Conservation (phyloP, 768 basidiomycete species). For the Mycena maculata region DNA sequence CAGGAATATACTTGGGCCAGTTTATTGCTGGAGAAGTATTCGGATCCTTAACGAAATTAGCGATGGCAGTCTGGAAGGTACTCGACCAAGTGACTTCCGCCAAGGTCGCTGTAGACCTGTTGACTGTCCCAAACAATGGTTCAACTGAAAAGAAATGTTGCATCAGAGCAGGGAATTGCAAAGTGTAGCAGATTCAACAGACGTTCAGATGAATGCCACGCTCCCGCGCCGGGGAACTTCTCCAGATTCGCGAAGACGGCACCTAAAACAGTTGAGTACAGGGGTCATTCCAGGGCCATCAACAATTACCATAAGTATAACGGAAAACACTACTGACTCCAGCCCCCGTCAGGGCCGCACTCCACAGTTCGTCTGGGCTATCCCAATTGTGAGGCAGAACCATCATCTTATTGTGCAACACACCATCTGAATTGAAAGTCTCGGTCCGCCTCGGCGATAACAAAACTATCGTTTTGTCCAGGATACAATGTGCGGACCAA, state of each 20-base stretch:
- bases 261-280: slow-evolving; percentile 8
- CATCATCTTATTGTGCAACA: background rate
- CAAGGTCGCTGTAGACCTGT: slow-evolving; percentile 35
- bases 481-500: slow-evolving; percentile 3
- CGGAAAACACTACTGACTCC: slow-evolving; percentile 36
- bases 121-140: slow-evolving; percentile 40
- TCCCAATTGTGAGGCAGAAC: background rate
- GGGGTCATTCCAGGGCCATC: background rate
- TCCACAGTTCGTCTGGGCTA: slow-evolving; percentile 34
- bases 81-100: slow-evolving; percentile 36
- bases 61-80: slow-evolving; percentile 37
- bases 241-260: slow-evolving; percentile 38
- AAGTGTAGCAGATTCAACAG: background rate
- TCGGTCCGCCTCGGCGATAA: background rate
- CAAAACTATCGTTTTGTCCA: background rate
- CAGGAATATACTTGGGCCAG: slow-evolving; percentile 34
- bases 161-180: background rate
- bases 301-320: slow-evolving; percentile 33
- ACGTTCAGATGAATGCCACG: slow-evolving; percentile 41
- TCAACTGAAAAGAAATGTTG: slow-evolving; percentile 22
- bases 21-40: slow-evolving; percentile 27
- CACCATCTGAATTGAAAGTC: background rate
- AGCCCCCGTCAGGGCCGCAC: slow-evolving; percentile 17
- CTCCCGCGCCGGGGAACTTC: slow-evolving; percentile 38
- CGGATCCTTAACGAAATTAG: slow-evolving; percentile 39